Percentiles rank a stretch among this genome's conserved stretches.
Conservation (phyloP, 345 rosid species). For the Gynandropsis gynandra region DNA sequence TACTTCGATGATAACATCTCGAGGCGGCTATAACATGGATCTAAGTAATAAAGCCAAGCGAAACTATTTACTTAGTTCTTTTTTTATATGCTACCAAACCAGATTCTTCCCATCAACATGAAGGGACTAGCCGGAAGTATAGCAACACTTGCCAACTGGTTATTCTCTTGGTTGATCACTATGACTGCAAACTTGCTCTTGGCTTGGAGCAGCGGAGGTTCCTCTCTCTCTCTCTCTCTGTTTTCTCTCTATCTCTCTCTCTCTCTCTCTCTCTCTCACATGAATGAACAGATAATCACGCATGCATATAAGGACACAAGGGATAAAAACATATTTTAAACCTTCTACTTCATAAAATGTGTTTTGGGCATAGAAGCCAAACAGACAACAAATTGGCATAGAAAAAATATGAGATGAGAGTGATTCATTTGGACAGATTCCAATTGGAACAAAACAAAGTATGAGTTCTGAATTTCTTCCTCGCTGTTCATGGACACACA, state of each 20-base stretch:
- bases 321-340: no score
- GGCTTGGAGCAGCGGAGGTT: constrained; percentile 79
- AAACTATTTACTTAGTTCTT: background rate
- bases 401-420: no score
- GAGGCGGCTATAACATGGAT: background rate
- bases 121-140: constrained; percentile 91
- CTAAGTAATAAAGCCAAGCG: background rate
- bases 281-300: background rate
- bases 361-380: no score
- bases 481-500: no score
- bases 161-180: constrained; percentile 53
- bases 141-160: constrained; percentile 88
- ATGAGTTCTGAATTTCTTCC: no score
- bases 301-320: background rate
- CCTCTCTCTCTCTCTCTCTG: constrained; percentile 10
- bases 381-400: no score
- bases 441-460: no score
- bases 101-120: constrained; percentile 87
- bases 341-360: no score
- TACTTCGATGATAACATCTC: background rate
- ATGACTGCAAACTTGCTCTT: constrained; percentile 89
- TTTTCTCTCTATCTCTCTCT: constrained; percentile 2
- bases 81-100: constrained; percentile 11
- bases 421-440: no score
- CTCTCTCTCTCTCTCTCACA: background rate